Percentiles rank a stretch among this genome's conserved stretches.
Evolutionary conservation across 2,329 filamentous ascomycete species (phyloP).

Genomic region (Verticillium zaregamsianum): DNA sequence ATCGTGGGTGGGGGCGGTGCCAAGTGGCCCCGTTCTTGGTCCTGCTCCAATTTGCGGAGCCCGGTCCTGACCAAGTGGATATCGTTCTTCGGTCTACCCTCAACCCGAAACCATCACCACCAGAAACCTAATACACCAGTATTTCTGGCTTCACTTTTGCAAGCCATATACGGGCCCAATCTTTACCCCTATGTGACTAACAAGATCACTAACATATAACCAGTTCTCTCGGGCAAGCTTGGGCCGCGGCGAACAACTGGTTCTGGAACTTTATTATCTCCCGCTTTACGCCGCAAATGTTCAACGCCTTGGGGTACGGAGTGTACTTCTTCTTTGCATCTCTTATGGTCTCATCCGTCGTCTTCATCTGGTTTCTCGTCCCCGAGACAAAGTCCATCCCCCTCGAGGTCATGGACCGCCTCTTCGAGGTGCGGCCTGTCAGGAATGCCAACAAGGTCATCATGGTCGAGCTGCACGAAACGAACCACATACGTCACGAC

Average conservation of each 20-base stretch:
- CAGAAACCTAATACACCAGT: no score
- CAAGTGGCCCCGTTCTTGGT: no score
- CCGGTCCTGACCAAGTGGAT: no score
- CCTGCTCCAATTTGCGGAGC: no score
- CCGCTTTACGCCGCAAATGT: constrained; percentile 65
- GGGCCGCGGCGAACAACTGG: constrained; percentile 69
- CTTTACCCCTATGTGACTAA: no score
- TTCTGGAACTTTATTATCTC: constrained; percentile 67
- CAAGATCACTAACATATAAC: no score
- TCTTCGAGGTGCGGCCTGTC: constrained; percentile 49
- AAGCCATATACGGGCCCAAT: no score
- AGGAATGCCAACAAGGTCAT: constrained; percentile 37
- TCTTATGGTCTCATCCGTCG: constrained; percentile 52
- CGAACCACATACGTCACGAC: no score
- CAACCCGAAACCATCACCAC: no score
- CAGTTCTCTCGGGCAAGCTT: constrained; percentile 66
- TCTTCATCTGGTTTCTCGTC: constrained; percentile 59
- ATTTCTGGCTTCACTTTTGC: no score
- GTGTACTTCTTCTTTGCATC: constrained; percentile 67
- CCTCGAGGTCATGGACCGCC: constrained; percentile 59
- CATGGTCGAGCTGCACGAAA: constrained; percentile 38
- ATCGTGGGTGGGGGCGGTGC: no score
- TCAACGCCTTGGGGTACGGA: constrained; percentile 52
- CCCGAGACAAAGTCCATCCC: constrained; percentile 65
- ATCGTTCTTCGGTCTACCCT: no score